A percentile compares a stretch with the other conserved stretches of the same genome.
phyloP scores from a whole-genome alignment of 2,329 filamentous ascomycete species.

The Stachybotrys chartarum region DNA sequence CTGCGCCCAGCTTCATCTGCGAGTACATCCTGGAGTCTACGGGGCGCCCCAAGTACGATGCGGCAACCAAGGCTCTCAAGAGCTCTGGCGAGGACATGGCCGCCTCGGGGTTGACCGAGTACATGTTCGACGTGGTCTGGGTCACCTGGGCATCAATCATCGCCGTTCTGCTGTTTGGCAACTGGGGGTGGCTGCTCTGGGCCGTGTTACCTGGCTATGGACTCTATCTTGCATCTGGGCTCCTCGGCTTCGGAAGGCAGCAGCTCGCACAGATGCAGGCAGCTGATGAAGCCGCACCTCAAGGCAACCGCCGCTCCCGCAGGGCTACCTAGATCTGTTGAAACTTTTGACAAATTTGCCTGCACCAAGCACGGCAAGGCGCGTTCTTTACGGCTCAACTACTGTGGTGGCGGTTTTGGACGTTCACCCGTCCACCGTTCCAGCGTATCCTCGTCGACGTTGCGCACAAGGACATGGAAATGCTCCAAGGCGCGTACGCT shows the following conservation, averaged over 20 bases:
- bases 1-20: constrained; percentile 67
- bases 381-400: constrained; percentile 8
- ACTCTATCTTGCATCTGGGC: constrained; percentile 43
- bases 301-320: constrained; percentile 47
- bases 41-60: constrained; percentile 68
- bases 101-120: constrained; percentile 84
- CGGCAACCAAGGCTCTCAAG: constrained; percentile 58
- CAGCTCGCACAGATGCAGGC: constrained; percentile 41
- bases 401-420: constrained; percentile 21
- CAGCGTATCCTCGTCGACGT: constrained; percentile 43
- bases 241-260: constrained; percentile 46
- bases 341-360: constrained; percentile 1
- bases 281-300: constrained; percentile 24
- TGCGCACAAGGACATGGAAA: constrained; percentile 67
- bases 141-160: constrained; percentile 79
- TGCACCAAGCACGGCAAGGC: background rate
- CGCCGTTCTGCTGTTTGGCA: constrained; percentile 70
- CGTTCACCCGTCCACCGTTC: constrained; percentile 45
- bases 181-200: constrained; percentile 61
- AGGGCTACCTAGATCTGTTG: constrained; percentile 36
- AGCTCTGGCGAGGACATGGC: constrained; percentile 81
- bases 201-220: constrained; percentile 48
- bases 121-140: constrained; percentile 96
- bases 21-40: constrained; percentile 81
- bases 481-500: constrained; percentile 84